Base-by-base conservation (phyloP, 1,284 basidiomycete genomes). In the Ceratobasidium sp. region DNA sequence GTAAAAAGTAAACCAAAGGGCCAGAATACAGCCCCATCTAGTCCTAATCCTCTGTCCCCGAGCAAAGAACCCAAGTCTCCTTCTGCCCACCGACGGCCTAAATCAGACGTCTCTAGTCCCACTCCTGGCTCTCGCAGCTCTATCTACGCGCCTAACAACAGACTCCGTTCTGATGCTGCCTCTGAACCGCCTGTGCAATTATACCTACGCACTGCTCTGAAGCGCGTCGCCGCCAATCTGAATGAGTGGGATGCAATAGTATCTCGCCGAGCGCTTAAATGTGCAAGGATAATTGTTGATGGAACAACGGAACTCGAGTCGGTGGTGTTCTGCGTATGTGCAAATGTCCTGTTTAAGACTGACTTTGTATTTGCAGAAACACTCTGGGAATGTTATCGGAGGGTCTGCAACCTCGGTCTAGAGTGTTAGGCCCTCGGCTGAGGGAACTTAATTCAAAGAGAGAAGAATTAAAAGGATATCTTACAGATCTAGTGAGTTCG, bases 301-400 rank as follows among this genome's bases (percentile, higher is more conserved):
- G 47, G n/a, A 60, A 51, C 56, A 19, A 72, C 67, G 19, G 67
- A 72, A 19, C 54, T 72, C 24, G 67, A 72, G 67, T 72, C 22
- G 48, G 56, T 72, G 8, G 7, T 50, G 47, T 15, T 7, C 22
- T 19, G 8, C 3, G 17, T 45, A 33, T 4, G 4, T 7, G 6
- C 24, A 29, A 41, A 5, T 11, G 36, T 5, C 36, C 36, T 41
- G 11, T 41, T 45, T 48, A 27, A 15, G 24, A 63, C 24, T 29
- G 29, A 29, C 29, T 29, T 57, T 53, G 36, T n/a, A 44, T n/a
- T n/a, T n/a, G 8, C 36, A 69, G 66, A 9, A 69, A 69, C 24
- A 15, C 66, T 2, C 27, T 69, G 24, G 51, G 50, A 2, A 54
- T 69, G n/a, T 15, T 57, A 36, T 41, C 66, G 15, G 48, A 51